Base-by-base conservation (phyloP, 2,329 filamentous ascomycete species). In the Diatrype stigma region DNA sequence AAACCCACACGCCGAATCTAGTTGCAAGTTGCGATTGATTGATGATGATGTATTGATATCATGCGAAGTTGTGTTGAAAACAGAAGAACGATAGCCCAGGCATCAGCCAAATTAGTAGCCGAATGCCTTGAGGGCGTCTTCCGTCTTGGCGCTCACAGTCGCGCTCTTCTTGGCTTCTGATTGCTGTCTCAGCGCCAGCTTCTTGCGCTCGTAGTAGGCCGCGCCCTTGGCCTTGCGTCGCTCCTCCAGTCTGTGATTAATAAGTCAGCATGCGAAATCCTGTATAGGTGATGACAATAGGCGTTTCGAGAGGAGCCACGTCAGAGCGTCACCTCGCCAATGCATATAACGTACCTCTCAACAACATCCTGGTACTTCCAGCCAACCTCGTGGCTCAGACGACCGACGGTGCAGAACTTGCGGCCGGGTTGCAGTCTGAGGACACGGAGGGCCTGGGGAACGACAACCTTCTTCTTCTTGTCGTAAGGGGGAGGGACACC, bases 321-420 rank as follows among this genome's bases (percentile, higher is more conserved):
- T 48, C 51, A 6, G 17, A 21, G 17, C 16, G 46, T 28, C n/a
- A 22, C 12, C 16, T 2, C 12, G 17, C 37, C n/a, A 14, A 8
- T 17, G 63, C 45, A 22, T 37, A 37, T 12, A 49, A 88, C 91
- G 71, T 81, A 97, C 92, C 90, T 91, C 70, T 87, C 88, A 80
- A 99, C 94, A 72, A 99, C 92, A 74, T 96, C 93, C 85, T 96
- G 89, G 88, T 99, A 97, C 83, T 99, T 99, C 94, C 94, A 99
- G 81, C 94, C 94, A 72, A 97, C 94, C 83, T 99, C 94, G 79
- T 96, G 92, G 78, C 90, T 94, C 73, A 99, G 82, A 79, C 94
- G 87, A 68, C 94, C 94, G 67, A 99, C 93, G 63, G 92, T 96
- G 89, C 94, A 99, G 90, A 96, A 99, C 87, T 99, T 99, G 83